Evolutionary conservation across 179 eudicot species (phyloP), one percentile per base, ranked within the genome.

Genomic region (Beta lomatogona): DNA sequence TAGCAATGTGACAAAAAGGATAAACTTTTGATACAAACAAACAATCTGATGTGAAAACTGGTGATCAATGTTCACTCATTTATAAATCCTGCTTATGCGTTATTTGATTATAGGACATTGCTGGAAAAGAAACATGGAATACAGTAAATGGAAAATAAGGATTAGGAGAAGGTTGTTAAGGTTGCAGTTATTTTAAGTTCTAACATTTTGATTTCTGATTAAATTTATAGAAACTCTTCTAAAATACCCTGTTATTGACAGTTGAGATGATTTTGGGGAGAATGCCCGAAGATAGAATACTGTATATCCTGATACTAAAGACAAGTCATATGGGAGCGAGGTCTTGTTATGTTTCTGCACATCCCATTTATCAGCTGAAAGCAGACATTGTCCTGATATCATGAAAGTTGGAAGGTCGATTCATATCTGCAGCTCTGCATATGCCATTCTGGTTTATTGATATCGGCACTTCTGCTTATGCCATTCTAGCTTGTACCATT

Each of bases 71-170:
- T 50, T 79, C 60, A 64, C 75, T 36, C 41, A 46, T 6, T 0
- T 63, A 64, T 63, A 54, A 45, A 78, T 84, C 81, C 65, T 80
- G 48, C 67, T 73, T 75, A 67, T 77, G 68, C 81, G 72, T 85
- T 69, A 72, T 63, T 41, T 77, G 31, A 59, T 78, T 81, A 68
- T 85, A 81, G 87, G 82, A 77, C 87, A 75, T 65, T 81, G 82
- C 87, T 14, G 73, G 73, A 77, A 73, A 81, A 77, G 61, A 77
- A 79, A 77, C 78, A 57, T n/a, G 70, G 78, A 70, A 79, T 69
- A 81, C 80, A 57, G 60, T 83, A 64, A 36, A 78, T 54, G 72
- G 82, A 66, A 73, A 77, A 64, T 73, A 81, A 58, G 71, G 71
- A 63, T 70, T 84, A 75, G 60, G 44, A 55, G 80, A 63, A 79